A percentile compares a stretch with the other conserved stretches of the same genome.
Evolutionary conservation across 257 asterid species (phyloP).

Genomic region (Nicotiana noctiflora): DNA sequence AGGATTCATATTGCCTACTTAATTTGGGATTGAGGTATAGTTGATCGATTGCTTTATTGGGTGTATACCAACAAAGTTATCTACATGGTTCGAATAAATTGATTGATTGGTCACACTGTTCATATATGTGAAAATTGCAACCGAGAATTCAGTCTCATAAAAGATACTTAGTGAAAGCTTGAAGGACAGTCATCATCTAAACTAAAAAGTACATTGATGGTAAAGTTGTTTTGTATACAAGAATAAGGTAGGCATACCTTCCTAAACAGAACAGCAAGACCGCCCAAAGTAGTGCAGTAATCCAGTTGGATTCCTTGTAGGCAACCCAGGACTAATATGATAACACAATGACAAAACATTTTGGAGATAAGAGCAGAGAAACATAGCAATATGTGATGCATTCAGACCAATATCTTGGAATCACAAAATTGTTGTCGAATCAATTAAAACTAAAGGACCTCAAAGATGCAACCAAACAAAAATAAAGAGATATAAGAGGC

Average conservation of each 20-base stretch:
- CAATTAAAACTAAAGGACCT: neutral
- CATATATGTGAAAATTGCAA: neutral
- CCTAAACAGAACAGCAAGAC: conserved; percentile 60
- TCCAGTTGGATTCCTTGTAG: conserved; percentile 71
- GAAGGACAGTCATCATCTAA: neutral
- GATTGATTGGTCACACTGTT: neutral
- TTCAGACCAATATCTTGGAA: neutral
- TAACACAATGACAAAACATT: conserved; percentile 12
- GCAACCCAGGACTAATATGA: conserved; percentile 60
- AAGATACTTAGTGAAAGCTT: neutral
- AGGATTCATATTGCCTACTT: neutral
- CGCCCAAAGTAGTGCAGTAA: conserved; percentile 45
- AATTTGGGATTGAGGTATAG: neutral
- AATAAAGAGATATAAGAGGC: neutral
- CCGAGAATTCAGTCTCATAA: neutral
- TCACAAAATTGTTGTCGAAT: neutral
- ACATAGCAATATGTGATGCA: neutral
- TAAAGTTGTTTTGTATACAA: neutral
- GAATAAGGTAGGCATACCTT: conserved; percentile 40
- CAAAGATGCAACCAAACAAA: neutral
- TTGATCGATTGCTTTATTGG: neutral
- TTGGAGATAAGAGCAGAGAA: neutral
- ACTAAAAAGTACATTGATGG: neutral
- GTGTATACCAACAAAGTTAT: neutral
- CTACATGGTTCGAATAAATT: neutral